Evolutionary conservation across 768 basidiomycete genomes (phyloP), one percentile per base, ranked within the genome.

Genomic region (Gymnopilus dilepis): DNA sequence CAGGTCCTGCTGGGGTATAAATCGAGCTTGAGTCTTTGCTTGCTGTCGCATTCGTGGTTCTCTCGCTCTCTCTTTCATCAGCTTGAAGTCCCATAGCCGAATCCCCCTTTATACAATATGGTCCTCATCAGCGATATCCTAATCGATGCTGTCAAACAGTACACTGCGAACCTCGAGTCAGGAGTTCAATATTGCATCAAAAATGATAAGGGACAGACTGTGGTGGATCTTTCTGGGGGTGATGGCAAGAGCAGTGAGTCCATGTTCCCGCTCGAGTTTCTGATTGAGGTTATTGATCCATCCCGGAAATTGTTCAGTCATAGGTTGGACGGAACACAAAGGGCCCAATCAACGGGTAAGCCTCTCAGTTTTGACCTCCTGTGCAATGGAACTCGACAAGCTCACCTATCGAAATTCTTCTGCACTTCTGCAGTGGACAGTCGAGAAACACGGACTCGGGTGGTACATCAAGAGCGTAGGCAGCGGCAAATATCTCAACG

Each of bases 161-260:
- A 12, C 11, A 12, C 22, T 51, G 21, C 42, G 12, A 43, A 56
- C 38, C 62, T 81, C 52, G 68, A 74, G 62, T 66, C 60, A 15
- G 72, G 74, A 50, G 28, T 13, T 8, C 62, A 26, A 1, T 81
- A 82, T 69, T 68, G 37, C 43, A 70, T 83, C 60, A 64, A 53
- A 58, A 83, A 83, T 70, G 71, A 60, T 62, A 73, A 82, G 65
- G 74, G 72, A 7, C 73, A 71, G 9, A 81, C 77, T 13, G 75
- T 73, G 33, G 58, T 80, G 30, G 82, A 83, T 67, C 78, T 83
- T 63, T 83, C 82, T 22, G 80, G 77, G 12, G 73, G 60, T 12
- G 76, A 82, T 55, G 71, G 76, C 61, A 50, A 53, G 4, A 74
- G 78, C 54, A 70, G 78, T 77, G 52, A 19, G 77, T 68, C n/a